These are phyloP conservation scores for Exsudoporus floridanus DNA, from an alignment of 1,284 basidiomycete genomes.

Conservation along the genomic window DNA sequence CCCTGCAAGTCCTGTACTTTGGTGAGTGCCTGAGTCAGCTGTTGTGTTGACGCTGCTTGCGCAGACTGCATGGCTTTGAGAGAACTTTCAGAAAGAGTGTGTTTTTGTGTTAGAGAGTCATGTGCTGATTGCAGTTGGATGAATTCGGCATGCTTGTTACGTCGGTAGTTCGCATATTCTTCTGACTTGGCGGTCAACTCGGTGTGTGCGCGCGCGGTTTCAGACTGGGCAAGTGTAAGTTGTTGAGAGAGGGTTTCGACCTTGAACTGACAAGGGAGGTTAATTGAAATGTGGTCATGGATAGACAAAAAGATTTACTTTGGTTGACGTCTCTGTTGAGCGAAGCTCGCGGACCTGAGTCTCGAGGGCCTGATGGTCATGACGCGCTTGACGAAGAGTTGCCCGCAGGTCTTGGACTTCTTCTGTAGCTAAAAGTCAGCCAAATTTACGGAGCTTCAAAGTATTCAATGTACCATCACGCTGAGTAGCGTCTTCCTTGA, in stretches of 20 bases:
- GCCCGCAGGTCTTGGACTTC: constrained; percentile 67
- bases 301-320: constrained; percentile 39
- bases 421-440: constrained; percentile 42
- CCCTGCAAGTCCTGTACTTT: constrained; percentile 70
- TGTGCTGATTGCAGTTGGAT: constrained; percentile 70
- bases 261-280: constrained; percentile 59
- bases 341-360: constrained; percentile 66
- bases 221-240: constrained; percentile 67
- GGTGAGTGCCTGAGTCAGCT: constrained; percentile 68
- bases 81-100: constrained; percentile 59
- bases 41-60: constrained; percentile 62
- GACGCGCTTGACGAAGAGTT: constrained; percentile 70
- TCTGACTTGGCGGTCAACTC: constrained; percentile 68
- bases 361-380: constrained; percentile 67
- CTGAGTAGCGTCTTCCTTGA: constrained; percentile 68
- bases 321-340: constrained; percentile 68
- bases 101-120: constrained; percentile 65
- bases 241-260: constrained; percentile 78
- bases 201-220: constrained; percentile 61
- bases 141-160: constrained; percentile 71
- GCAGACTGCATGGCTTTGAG: constrained; percentile 70
- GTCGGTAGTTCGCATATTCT: constrained; percentile 71
- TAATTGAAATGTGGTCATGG: background rate
- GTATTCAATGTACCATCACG: constrained; percentile 53
- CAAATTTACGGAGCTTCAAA: background rate